Evolutionary conservation across 139 green algal species (phyloP), one percentile per base, ranked within the genome.

Genomic region (Limnomonas spitsbergensis): DNA sequence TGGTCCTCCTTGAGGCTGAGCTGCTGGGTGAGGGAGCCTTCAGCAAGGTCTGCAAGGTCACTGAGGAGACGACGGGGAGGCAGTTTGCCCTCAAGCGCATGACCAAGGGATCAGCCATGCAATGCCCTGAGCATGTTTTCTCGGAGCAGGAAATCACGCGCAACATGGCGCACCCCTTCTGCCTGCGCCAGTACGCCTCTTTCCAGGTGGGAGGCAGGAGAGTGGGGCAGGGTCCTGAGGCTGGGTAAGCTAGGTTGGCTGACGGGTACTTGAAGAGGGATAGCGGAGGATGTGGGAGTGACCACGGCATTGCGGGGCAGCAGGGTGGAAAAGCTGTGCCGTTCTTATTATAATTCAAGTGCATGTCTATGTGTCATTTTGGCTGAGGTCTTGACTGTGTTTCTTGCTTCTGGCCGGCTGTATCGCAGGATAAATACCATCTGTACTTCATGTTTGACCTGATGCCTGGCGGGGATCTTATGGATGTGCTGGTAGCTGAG

Each of bases 401-500:
- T n/a, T n/a, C n/a, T n/a, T 74, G 4, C 4, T 32, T 9, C 9
- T 42, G 24, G 42, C 20, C 34, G 7, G 34, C 35, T 74, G 35
- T n/a, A 6, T n/a, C 29, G 31, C 92, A 98, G 90, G 93, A 97
- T 89, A 92, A 92, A 78, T 91, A 93, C 79, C 90, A 97, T 78
- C 85, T 98, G 24, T 99, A 98, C 91, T 94, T 99, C 36, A 78
- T 98, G 71, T 96, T 98, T 79, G 95, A 99, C 83, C 86, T 96
- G 38, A 94, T 99, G 91, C 80, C 88, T 31, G 92, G 93, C 1
- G 95, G 95, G 26, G 95, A 99, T 80, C 85, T 99, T 24, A 78
- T 78, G 73, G 73, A 78, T 47, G 73, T 78, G 4, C 52, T 78
- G 73, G 77, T 76, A 29, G 89, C 90, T 4, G 94, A 97, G 80